Base-by-base conservation (phyloP, 139 green algal species). In the Coccomyxa sp. region DNA sequence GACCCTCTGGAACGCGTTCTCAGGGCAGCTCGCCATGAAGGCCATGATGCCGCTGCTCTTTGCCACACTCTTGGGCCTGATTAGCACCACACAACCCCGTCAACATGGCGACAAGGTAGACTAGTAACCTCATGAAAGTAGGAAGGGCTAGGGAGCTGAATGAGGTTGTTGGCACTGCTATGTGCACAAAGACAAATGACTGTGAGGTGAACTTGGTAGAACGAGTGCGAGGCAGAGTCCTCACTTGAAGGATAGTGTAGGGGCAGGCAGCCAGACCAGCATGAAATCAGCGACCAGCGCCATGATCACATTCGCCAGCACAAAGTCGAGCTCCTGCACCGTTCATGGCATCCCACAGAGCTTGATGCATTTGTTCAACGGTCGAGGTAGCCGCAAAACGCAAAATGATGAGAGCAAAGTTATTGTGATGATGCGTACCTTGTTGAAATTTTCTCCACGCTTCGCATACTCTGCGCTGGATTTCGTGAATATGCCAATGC, bases 261-360 rank as follows among this genome's bases (percentile, higher is more conserved):
- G 96, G 27, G 97, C 97, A 0, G 96, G 96, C 83, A 99, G 92
- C 96, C 96, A 99, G 3, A 98, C 96, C 17, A 99, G 93, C 96
- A 99, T 98, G 92, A 98, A 99, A 88, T 99, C 97, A 0, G 97
- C 97, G 28, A 99, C 93, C 80, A 99, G 88, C 1, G 97, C 97
- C 97, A 99, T 99, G 58, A 98, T 84, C 58, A 98, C 88, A 85
- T 99, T 98, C 81, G 96, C 96, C 57, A 92, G 86, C 32, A 99
- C 97, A 90, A 99, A 98, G 87, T 99, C 96, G 11, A 98, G 85
- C 88, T 98, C 93, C 77, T 86, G 80, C 63, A 71, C 38, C 38
- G 38, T 51, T 51, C 38, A 51, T 7, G 38, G 38, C 38, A 51
- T 51, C 38, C 38, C 38, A 51, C 38, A 51, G 38, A 51, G 38